These are phyloP conservation scores for Phytophthora pisi DNA, from an alignment of 352 stramenopile species.

Conservation along the genomic window DNA sequence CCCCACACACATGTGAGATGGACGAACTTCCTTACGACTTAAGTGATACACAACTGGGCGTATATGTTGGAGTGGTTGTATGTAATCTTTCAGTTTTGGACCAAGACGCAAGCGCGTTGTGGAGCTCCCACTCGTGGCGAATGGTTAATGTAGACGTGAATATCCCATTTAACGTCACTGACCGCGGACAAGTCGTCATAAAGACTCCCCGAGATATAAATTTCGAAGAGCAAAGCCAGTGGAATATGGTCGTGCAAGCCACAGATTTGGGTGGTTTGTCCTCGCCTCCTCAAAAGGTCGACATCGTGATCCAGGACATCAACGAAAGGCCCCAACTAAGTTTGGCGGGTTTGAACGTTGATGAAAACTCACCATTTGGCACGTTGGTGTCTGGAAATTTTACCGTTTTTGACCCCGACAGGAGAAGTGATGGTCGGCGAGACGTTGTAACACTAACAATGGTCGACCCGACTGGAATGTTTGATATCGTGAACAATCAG, in stretches of 20 bases:
- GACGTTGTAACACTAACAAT: constrained; percentile 16
- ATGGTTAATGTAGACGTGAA: constrained; percentile 7
- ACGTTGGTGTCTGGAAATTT: constrained; percentile 16
- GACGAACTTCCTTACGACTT: constrained; percentile 30
- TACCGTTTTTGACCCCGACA: constrained; percentile 29
- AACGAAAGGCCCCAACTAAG: constrained; percentile 29
- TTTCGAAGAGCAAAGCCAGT: constrained; percentile 23
- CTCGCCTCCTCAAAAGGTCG: constrained; percentile 17
- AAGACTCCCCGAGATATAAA: constrained; percentile 16
- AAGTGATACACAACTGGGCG: constrained; percentile 12
- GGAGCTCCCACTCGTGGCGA: constrained; percentile 28
- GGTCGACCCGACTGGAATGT: constrained; percentile 10
- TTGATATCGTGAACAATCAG: constrained; percentile 28
- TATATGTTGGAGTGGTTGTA: constrained; percentile 13
- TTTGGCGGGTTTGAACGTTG: constrained; percentile 24
- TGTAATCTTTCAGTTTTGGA: constrained; percentile 29
- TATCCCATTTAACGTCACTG: constrained; percentile 25
- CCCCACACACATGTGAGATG: constrained; percentile 20
- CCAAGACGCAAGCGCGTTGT: constrained; percentile 21
- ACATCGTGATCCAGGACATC: constrained; percentile 24
- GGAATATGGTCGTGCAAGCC: constrained; percentile 21
- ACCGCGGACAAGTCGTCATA: constrained; percentile 22
- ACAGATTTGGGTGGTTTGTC: constrained; percentile 27
- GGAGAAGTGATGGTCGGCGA: constrained; percentile 4
- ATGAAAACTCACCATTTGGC: constrained; percentile 23